Conservation (phyloP, 1,284 basidiomycete genomes). For the Mycosarcoma mackinlayi region DNA sequence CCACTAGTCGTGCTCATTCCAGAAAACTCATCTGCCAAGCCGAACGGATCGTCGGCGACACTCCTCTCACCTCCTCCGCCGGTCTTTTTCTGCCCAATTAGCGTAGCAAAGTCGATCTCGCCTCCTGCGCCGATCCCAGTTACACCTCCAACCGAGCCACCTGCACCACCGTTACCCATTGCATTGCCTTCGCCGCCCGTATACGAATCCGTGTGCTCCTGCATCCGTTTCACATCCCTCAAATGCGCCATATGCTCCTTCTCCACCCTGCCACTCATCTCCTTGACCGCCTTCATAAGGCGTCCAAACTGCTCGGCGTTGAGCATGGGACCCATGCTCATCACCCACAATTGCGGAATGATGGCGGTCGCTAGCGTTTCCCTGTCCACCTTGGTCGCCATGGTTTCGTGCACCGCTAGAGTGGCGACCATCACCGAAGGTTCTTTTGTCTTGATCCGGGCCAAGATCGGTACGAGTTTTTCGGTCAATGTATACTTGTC, state of each 20-base stretch:
- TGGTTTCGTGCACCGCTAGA: constrained; percentile 91
- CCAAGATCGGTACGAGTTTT: constrained; percentile 90
- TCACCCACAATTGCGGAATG: constrained; percentile 64
- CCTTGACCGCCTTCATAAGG: constrained; percentile 69
- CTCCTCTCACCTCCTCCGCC: constrained; percentile 17
- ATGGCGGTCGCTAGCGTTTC: constrained; percentile 85
- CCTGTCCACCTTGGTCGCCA: constrained; percentile 93
- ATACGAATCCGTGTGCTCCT: constrained; percentile 61
- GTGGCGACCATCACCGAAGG: constrained; percentile 76
- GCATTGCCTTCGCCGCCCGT: constrained; percentile 1
- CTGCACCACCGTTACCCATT: constrained; percentile 4
- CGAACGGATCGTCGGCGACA: constrained; percentile 49
- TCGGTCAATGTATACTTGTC: constrained; percentile 86
- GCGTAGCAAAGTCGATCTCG: constrained; percentile 64
- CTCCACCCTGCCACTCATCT: constrained; percentile 79
- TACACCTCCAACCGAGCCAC: constrained; percentile 29
- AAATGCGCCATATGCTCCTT: constrained; percentile 76
- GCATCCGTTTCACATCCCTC: constrained; percentile 51
- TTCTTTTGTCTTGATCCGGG: constrained; percentile 90
- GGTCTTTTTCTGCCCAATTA: constrained; percentile 56
- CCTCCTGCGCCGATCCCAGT: constrained; percentile 48
- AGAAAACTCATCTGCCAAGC: constrained; percentile 38
- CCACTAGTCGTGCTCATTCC: neutral
- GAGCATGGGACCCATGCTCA: constrained; percentile 72
- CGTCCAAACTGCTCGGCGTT: constrained; percentile 87